These are phyloP conservation scores for Backusella sp. DNA, from an alignment of 192 early-diverging fungal species.

Conservation along the genomic window DNA sequence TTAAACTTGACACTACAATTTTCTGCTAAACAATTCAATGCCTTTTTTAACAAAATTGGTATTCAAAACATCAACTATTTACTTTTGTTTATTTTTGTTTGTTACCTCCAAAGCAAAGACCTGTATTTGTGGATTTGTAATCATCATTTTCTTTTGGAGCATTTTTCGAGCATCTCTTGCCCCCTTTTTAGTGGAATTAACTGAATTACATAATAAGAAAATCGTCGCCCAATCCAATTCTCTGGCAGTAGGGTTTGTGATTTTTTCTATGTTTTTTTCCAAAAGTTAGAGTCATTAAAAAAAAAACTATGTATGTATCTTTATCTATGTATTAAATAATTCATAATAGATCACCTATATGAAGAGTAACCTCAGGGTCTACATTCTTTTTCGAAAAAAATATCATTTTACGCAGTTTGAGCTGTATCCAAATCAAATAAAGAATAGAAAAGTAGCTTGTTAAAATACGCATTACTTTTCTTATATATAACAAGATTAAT, in stretches of 20 bases:
- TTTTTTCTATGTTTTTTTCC: slow-evolving; percentile 15
- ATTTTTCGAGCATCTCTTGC: slow-evolving; percentile 40
- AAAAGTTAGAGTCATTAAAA: neutral
- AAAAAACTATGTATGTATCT: neutral
- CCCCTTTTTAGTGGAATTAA: slow-evolving; percentile 31
- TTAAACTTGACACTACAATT: slow-evolving; percentile 26
- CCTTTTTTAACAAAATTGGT: slow-evolving; percentile 4
- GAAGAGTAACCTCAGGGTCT: slow-evolving; percentile 27
- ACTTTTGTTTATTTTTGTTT: neutral
- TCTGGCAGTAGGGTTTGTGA: slow-evolving; percentile 11
- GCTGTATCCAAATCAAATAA: neutral
- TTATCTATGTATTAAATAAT: neutral
- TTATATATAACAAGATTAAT: neutral
- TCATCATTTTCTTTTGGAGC: slow-evolving; percentile 35
- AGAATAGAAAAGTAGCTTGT: neutral
- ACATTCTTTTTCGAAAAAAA: slow-evolving; percentile 37
- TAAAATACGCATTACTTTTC: neutral
- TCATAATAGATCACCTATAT: slow-evolving; percentile 23
- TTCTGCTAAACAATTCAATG: slow-evolving; percentile 32
- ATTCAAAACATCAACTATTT: neutral
- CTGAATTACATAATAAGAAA: slow-evolving; percentile 26
- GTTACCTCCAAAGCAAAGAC: slow-evolving; percentile 31
- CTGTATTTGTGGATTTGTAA: slow-evolving; percentile 17
- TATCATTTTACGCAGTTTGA: slow-evolving; percentile 8
- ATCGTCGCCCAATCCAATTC: slow-evolving; percentile 36